Evolutionary conservation across 2,329 filamentous ascomycete genomes (phyloP).

Genomic region (Tolypocladium paradoxum): DNA sequence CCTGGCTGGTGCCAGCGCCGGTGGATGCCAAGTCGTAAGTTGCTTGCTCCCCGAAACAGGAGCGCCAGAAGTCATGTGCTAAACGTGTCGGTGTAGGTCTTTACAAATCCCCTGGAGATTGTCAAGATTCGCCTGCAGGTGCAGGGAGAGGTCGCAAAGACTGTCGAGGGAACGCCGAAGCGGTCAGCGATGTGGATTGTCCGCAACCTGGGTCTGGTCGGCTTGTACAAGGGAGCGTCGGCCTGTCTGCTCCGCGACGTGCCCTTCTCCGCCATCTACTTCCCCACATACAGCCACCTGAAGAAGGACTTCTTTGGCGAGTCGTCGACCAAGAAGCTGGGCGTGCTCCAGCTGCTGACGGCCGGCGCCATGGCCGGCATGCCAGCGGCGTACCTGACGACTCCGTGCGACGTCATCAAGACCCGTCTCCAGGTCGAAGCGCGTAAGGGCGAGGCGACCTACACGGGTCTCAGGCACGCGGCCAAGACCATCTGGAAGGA

Average conservation of each 20-base stretch:
- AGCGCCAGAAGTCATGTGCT: neutral
- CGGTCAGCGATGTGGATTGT: conserved; percentile 98
- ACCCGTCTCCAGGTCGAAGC: conserved; percentile 95
- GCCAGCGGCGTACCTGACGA: conserved; percentile 89
- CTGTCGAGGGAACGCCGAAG: conserved; percentile 67
- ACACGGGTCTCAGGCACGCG: conserved; percentile 78
- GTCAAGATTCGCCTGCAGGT: conserved; percentile 98
- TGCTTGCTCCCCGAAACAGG: conserved; percentile 1
- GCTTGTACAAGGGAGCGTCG: conserved; percentile 91
- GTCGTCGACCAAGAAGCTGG: conserved; percentile 73
- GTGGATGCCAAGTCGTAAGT: conserved; percentile 88
- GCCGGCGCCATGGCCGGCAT: conserved; percentile 91
- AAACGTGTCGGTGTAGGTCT: conserved; percentile 48
- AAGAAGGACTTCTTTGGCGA: conserved; percentile 94
- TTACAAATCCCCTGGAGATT: conserved; percentile 96
- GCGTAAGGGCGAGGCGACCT: conserved; percentile 82
- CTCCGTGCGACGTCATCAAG: conserved; percentile 98
- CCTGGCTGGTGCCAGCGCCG: conserved; percentile 78
- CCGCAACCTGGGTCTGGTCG: conserved; percentile 83
- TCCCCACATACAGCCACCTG: conserved; percentile 89
- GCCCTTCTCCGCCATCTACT: conserved; percentile 97
- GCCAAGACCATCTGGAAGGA: conserved; percentile 76
- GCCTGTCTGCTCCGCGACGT: conserved; percentile 93
- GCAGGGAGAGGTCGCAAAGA: conserved; percentile 91
- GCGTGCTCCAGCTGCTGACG: conserved; percentile 80